Conservation (phyloP, 495 filamentous ascomycete species). For the Tetracladium setigerum region DNA sequence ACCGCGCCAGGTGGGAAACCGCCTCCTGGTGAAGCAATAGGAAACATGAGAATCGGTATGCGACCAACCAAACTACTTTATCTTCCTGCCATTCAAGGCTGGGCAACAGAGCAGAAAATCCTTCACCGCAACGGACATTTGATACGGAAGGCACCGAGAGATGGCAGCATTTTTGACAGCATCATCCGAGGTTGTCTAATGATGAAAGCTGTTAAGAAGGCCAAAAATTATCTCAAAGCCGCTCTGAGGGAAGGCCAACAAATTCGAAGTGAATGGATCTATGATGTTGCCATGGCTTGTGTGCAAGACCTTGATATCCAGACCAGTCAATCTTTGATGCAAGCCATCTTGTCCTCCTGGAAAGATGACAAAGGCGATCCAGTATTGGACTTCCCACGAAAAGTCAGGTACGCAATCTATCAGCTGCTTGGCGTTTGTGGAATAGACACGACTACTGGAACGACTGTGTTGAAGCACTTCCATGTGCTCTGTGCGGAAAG, state of each 20-base stretch:
- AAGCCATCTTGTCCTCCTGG: constrained; percentile 7
- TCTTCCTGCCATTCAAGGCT: constrained; percentile 1
- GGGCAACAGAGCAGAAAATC: constrained; percentile 15
- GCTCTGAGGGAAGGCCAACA: constrained; percentile 11
- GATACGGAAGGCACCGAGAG: constrained; percentile 8
- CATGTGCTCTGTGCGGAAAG: background rate
- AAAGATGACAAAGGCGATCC: background rate
- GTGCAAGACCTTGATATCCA: background rate
- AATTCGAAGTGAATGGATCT: constrained; percentile 2
- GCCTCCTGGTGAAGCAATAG: background rate
- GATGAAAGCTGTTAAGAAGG: constrained; percentile 3
- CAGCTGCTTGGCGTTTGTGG: constrained; percentile 11
- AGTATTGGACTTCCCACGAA: background rate
- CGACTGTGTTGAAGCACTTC: too few species aligned
- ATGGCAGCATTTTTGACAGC: constrained; percentile 15
- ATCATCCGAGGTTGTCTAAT: constrained; percentile 10
- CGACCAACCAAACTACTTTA: background rate
- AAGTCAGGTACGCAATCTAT: background rate
- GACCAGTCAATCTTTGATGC: constrained; percentile 1
- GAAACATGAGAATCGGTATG: constrained; percentile 5
- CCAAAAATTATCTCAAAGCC: constrained; percentile 9
- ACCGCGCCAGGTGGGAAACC: background rate
- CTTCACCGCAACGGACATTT: constrained; percentile 4
- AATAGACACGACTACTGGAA: background rate
- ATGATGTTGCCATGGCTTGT: constrained; percentile 3